Evolutionary conservation across 2,329 filamentous ascomycete species (phyloP).

Genomic region (Fusarium haematococcum): DNA sequence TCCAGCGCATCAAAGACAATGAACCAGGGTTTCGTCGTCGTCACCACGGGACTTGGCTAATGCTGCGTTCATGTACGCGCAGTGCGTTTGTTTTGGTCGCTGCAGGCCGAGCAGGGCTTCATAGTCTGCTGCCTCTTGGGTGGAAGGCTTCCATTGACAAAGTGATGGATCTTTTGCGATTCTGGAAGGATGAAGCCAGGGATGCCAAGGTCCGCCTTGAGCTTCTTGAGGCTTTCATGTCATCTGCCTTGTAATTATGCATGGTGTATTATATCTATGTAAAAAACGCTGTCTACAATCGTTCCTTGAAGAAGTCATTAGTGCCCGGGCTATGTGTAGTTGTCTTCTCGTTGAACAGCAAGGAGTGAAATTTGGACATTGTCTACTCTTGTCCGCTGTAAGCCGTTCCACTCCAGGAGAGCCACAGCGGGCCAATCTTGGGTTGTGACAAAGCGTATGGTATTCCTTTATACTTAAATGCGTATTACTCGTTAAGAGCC

Average conservation of each 20-base stretch:
- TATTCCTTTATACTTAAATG: too few species aligned
- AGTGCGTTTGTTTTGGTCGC: neutral
- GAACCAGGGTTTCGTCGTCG: neutral
- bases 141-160: neutral
- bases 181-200: neutral
- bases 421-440: too few species aligned
- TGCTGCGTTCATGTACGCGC: neutral
- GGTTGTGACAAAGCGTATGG: too few species aligned
- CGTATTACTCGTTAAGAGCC: too few species aligned
- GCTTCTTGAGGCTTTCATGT: neutral
- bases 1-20: neutral
- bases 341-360: neutral
- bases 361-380: too few species aligned
- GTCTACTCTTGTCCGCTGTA: too few species aligned
- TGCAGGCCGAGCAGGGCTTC: neutral
- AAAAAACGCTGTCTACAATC: too few species aligned
- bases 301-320: too few species aligned
- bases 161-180: neutral
- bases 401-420: too few species aligned
- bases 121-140: neutral
- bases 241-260: neutral
- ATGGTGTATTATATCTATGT: neutral
- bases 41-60: neutral
- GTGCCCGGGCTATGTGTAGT: too few species aligned
- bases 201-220: neutral